These are phyloP conservation scores for Aspergillus novoparasiticus DNA, from an alignment of 2,329 filamentous ascomycete species.

Conservation along the genomic window DNA sequence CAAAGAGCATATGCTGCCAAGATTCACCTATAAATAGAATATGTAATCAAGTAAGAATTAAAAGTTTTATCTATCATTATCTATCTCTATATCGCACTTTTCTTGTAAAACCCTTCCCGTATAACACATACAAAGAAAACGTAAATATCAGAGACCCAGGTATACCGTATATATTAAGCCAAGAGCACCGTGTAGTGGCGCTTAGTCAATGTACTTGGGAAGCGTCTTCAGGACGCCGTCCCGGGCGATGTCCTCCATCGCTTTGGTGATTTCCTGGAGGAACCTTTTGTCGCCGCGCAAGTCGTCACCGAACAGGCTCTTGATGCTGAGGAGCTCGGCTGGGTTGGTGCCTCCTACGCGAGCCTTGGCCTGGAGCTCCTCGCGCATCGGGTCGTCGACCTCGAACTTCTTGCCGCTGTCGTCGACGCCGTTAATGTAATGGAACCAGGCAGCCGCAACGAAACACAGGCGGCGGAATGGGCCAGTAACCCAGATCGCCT, in stretches of 20 bases:
- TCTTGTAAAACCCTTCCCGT: slow-evolving; percentile 9
- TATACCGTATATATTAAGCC: slow-evolving; percentile 8
- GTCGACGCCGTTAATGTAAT: slow-evolving; percentile 54
- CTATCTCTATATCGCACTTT: slow-evolving; percentile 20
- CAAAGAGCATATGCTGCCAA: not conserved
- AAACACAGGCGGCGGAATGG: slow-evolving; percentile 54
- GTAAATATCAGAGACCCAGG: slow-evolving; percentile 18
- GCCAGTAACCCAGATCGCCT: slow-evolving; percentile 48
- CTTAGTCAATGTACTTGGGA: slow-evolving; percentile 51
- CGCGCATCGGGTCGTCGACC: slow-evolving; percentile 54
- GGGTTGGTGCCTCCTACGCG: slow-evolving; percentile 48
- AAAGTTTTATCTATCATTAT: slow-evolving; percentile 17
- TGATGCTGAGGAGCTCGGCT: slow-evolving; percentile 47
- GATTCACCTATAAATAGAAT: not conserved
- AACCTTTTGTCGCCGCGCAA: slow-evolving; percentile 53
- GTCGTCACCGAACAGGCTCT: slow-evolving; percentile 55
- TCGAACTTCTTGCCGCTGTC: slow-evolving; percentile 47
- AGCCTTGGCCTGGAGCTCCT: slow-evolving; percentile 52
- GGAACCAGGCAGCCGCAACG: slow-evolving; percentile 55
- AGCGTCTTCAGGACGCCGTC: slow-evolving; percentile 55
- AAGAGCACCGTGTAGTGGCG: slow-evolving; percentile 3
- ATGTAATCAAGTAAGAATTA: not conserved
- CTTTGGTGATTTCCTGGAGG: slow-evolving; percentile 49
- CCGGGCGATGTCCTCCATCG: slow-evolving; percentile 50
- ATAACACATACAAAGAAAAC: slow-evolving; percentile 2